Percentiles rank a stretch among this genome's conserved stretches.
phyloP scores from a whole-genome alignment of 257 asterid species.

The Solanum virginianum region DNA sequence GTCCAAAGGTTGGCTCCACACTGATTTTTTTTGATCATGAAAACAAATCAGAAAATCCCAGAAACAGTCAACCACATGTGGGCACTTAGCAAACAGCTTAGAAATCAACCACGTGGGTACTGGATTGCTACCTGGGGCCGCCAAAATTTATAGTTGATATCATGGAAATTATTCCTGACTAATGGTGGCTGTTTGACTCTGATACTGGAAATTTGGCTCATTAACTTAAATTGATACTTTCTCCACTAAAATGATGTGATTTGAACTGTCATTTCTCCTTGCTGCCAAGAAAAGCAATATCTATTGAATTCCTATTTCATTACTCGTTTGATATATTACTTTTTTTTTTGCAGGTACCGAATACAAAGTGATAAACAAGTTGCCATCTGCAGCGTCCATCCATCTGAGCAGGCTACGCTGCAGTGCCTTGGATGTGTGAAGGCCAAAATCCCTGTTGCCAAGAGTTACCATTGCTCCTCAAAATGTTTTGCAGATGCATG shows the following conservation, averaged over 20 bases:
- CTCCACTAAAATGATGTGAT: background rate
- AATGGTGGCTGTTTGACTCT: background rate
- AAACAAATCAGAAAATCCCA: background rate
- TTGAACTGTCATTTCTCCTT: background rate
- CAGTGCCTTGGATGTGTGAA: slow-evolving; percentile 91
- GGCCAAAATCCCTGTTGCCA: slow-evolving; percentile 68
- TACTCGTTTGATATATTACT: background rate
- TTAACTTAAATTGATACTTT: background rate
- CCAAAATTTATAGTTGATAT: background rate
- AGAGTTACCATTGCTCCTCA: slow-evolving; percentile 93
- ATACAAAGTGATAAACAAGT: slow-evolving; percentile 83
- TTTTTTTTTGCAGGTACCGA: slow-evolving; percentile 57
- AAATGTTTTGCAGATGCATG: slow-evolving; percentile 91
- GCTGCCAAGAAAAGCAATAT: background rate
- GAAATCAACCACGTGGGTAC: background rate
- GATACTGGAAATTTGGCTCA: background rate
- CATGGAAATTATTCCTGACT: background rate
- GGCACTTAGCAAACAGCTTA: background rate
- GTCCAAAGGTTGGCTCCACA: background rate
- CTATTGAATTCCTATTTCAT: background rate
- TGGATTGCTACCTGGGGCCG: background rate
- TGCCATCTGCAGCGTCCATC: slow-evolving; percentile 85
- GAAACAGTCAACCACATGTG: background rate
- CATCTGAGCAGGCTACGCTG: slow-evolving; percentile 88
- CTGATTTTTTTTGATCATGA: background rate